Evolutionary conservation across 2,329 filamentous ascomycete genomes (phyloP), one percentile per base, ranked within the genome.

Genomic region (Rutstroemia sp.): DNA sequence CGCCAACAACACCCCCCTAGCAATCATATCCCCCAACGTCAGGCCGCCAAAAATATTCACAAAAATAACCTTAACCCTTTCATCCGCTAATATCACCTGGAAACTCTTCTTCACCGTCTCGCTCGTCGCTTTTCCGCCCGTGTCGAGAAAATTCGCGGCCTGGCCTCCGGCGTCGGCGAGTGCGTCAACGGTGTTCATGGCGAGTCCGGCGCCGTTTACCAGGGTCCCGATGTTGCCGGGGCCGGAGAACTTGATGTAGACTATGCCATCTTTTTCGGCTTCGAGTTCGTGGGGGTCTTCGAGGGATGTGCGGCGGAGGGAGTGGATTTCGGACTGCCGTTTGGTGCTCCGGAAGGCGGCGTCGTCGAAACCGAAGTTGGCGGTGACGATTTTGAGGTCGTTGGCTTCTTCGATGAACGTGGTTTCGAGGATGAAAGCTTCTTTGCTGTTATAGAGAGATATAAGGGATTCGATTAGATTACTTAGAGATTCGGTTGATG

Each of bases 181-280:
- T 0, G 88, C 87, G 69, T 96, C 91, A 58, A 92, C 84, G 0
- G 90, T 95, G 69, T 94, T 94, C 88, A 96, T 94, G 0, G 90
- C 90, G 1, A 96, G 79, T 0, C 91, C 91, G 0, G 92, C 91
- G 45, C 91, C 90, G 67, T 96, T 96, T 61, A 95, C 90, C 61
- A 95, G 76, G 0, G 88, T 95, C 39, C 90, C 91, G 53, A 95
- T 85, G 60, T 83, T 83, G 53, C 78, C 81, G 54, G 75, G 68
- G 2, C 78, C 76, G 10, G 64, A 69, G 2, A 81, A 77, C 65
- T 81, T 85, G 61, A 95, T 79, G 69, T 92, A 95, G 0, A 94
- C 87, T 63, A 95, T 90, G 3, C 89, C 89, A 57, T 85, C 75
- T 57, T 79, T 77, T 67, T 87, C 85, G 2, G 82, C 86, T 62